phyloP scores from a whole-genome alignment of 1,284 basidiomycete genomes.

The Rhodotorula sp. region DNA sequence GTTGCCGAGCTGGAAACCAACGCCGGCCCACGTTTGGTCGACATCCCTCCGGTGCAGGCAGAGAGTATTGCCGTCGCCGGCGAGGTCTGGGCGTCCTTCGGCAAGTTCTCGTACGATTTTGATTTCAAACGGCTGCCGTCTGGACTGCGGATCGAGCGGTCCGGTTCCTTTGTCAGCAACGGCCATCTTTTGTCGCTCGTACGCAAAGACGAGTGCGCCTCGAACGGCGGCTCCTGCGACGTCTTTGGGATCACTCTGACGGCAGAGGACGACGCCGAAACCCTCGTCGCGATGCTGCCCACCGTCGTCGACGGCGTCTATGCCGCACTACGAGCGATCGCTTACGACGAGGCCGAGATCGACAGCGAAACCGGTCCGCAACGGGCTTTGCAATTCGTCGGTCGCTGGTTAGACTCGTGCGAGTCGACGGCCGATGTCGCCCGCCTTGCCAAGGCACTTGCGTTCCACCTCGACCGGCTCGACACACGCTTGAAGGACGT shows the following conservation, averaged over 20 bases:
- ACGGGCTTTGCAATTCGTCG: conserved; percentile 50
- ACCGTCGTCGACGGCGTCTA: conserved; percentile 55
- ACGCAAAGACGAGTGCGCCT: conserved; percentile 40
- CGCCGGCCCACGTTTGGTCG: no score
- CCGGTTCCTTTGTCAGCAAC: conserved; percentile 57
- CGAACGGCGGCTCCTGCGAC: not conserved
- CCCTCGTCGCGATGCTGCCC: conserved; percentile 53
- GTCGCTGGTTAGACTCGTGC: conserved; percentile 47
- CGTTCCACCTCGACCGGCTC: conserved; percentile 53
- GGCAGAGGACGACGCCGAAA: conserved; percentile 50
- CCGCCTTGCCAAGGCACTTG: conserved; percentile 41
- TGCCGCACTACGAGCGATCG: conserved; percentile 12
- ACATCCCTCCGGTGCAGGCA: not conserved
- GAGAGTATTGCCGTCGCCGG: not conserved
- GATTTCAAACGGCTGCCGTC: conserved; percentile 56
- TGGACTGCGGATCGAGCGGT: conserved; percentile 56
- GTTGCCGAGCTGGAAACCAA: not conserved
- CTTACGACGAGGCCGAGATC: not conserved
- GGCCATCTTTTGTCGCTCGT: conserved; percentile 57
- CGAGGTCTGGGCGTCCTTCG: conserved; percentile 35
- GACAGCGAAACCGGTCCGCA: not conserved
- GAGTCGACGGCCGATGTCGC: conserved; percentile 35
- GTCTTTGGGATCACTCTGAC: conserved; percentile 49
- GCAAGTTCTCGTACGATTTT: conserved; percentile 54
- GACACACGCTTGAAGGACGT: conserved; percentile 51